Evolutionary conservation across 768 basidiomycete genomes (phyloP).

Genomic region (Rhizopogon sp.): DNA sequence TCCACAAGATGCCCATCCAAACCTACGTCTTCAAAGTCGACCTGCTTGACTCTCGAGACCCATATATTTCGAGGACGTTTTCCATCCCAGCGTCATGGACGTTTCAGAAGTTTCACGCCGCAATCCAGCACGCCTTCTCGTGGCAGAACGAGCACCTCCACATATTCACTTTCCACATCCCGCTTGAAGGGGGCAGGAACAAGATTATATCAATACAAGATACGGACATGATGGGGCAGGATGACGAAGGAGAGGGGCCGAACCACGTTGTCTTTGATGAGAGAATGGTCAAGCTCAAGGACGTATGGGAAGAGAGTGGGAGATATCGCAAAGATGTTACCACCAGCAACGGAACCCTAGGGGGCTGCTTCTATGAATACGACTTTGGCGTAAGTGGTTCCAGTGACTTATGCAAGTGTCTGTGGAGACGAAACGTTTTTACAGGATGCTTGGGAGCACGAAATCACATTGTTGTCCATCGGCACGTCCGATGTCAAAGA

Average conservation of each 20-base stretch:
- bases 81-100: slow-evolving; percentile 17
- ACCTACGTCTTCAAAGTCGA: slow-evolving; percentile 16
- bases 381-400: slow-evolving; percentile 14
- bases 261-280: slow-evolving; percentile 2
- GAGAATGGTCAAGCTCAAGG: slow-evolving; percentile 5
- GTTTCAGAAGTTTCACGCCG: slow-evolving; percentile 15
- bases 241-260: neutral
- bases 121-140: slow-evolving; percentile 17
- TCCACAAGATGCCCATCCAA: slow-evolving; percentile 6
- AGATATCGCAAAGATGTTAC: neutral
- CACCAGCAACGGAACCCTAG: slow-evolving; percentile 1
- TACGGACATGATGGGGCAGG: slow-evolving; percentile 1
- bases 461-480: slow-evolving; percentile 1
- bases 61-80: slow-evolving; percentile 16
- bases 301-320: slow-evolving; percentile 8
- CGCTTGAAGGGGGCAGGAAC: neutral
- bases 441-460: slow-evolving; percentile 21
- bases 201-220: neutral
- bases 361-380: slow-evolving; percentile 14
- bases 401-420: neutral
- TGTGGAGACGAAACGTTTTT: neutral
- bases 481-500: neutral
- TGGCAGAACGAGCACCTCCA: slow-evolving; percentile 16
- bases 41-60: slow-evolving; percentile 13
- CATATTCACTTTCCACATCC: slow-evolving; percentile 12